Evolutionary conservation across 2,329 filamentous ascomycete genomes (phyloP).

Genomic region (Penicillium sp.): DNA sequence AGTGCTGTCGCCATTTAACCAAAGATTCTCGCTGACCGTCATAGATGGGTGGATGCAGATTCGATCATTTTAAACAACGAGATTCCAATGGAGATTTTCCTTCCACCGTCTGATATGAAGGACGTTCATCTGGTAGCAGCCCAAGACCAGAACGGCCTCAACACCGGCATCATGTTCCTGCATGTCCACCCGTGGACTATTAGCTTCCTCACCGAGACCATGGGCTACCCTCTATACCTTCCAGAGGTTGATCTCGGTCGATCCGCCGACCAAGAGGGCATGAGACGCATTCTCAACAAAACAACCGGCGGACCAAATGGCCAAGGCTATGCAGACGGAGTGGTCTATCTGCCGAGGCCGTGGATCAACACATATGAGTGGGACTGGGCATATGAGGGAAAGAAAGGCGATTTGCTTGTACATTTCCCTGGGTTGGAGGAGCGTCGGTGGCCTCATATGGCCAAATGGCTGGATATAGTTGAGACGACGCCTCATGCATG

Average conservation of each 20-base stretch:
- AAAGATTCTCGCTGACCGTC: background rate
- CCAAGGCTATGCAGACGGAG: conserved; percentile 16
- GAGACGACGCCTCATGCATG: conserved; percentile 21
- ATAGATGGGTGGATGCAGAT: conserved; percentile 38
- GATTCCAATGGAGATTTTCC: conserved; percentile 35
- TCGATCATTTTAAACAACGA: conserved; percentile 36
- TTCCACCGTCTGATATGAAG: conserved; percentile 30
- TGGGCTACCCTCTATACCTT: conserved; percentile 26
- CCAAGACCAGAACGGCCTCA: conserved; percentile 37
- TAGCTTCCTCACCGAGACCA: conserved; percentile 29
- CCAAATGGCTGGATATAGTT: conserved; percentile 27
- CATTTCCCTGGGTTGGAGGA: conserved; percentile 32
- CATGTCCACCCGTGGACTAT: conserved; percentile 38
- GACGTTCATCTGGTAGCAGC: conserved; percentile 33
- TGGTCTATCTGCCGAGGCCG: conserved; percentile 23
- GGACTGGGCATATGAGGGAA: conserved; percentile 28
- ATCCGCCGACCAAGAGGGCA: conserved; percentile 24
- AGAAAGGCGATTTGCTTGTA: conserved; percentile 31
- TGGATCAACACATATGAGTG: conserved; percentile 33
- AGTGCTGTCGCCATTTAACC: conserved; percentile 1
- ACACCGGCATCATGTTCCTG: conserved; percentile 37
- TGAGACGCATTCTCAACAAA: conserved; percentile 23
- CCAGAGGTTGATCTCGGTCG: conserved; percentile 24
- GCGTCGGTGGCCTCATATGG: conserved; percentile 28
- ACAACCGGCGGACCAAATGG: conserved; percentile 16